Conservation (phyloP, 805 yeast genomes). For the Zygosaccharomyces kombuchaensis region DNA sequence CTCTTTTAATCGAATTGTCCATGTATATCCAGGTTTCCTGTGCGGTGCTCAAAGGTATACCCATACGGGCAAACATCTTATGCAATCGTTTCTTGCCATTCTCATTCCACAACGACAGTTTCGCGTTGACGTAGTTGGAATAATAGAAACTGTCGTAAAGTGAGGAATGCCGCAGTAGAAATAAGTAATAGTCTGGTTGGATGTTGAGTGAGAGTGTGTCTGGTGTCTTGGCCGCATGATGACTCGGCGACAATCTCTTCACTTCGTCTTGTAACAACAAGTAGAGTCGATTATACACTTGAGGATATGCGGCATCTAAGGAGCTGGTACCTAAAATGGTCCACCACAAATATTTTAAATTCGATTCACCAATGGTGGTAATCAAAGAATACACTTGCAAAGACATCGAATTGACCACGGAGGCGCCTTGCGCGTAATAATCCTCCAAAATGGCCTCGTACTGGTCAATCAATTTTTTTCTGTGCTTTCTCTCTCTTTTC, state of each 20-base stretch:
- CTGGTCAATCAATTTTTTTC: constrained; percentile 40
- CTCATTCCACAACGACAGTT: constrained; percentile 83
- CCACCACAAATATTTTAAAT: constrained; percentile 69
- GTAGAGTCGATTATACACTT: constrained; percentile 63
- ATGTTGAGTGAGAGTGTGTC: constrained; percentile 49
- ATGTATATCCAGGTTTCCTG: constrained; percentile 90
- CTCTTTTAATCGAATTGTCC: constrained; percentile 73
- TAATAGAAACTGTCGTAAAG: constrained; percentile 85
- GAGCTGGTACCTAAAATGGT: constrained; percentile 86
- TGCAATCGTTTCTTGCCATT: constrained; percentile 83
- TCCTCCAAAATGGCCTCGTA: constrained; percentile 58
- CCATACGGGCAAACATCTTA: constrained; percentile 94
- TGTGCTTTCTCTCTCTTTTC: constrained; percentile 36
- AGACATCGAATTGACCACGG: constrained; percentile 67
- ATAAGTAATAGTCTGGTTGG: constrained; percentile 82
- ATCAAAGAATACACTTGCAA: constrained; percentile 76
- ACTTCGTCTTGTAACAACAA: constrained; percentile 84
- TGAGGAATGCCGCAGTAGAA: constrained; percentile 88
- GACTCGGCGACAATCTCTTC: constrained; percentile 52
- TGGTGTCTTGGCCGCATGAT: constrained; percentile 36
- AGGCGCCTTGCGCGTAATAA: constrained; percentile 82
- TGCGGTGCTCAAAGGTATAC: constrained; percentile 82
- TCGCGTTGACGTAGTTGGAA: constrained; percentile 87
- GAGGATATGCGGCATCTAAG: constrained; percentile 66
- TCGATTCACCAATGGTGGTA: constrained; percentile 78